These are phyloP conservation scores for Conoideocrella luteorostrata DNA, from an alignment of 2,329 filamentous ascomycete species.

Conservation along the genomic window DNA sequence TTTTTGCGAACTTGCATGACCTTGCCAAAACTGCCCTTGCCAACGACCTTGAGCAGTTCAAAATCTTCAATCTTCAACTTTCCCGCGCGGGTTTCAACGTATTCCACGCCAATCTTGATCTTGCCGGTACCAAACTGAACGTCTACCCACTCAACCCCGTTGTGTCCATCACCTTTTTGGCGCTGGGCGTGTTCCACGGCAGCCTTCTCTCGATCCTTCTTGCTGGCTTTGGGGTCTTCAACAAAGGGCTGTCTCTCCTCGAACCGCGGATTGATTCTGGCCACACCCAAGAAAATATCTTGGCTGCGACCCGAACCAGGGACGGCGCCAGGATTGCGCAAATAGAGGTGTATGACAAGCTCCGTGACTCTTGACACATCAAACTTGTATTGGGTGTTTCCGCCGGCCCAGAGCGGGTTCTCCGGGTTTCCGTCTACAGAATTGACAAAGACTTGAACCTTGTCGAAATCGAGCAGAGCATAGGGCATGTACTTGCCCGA, in stretches of 20 bases:
- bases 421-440: constrained; percentile 91
- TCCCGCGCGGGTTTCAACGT: constrained; percentile 84
- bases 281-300: constrained; percentile 92
- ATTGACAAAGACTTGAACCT: constrained; percentile 97
- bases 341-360: constrained; percentile 83
- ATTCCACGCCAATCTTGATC: constrained; percentile 88
- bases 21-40: constrained; percentile 97
- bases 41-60: constrained; percentile 93
- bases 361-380: constrained; percentile 95
- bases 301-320: constrained; percentile 86
- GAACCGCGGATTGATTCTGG: constrained; percentile 85
- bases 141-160: constrained; percentile 82
- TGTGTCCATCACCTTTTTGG: constrained; percentile 45
- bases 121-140: constrained; percentile 84
- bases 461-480: constrained; percentile 95
- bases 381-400: constrained; percentile 99
- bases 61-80: constrained; percentile 96
- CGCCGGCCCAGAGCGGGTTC: constrained; percentile 91
- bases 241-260: constrained; percentile 67
- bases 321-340: constrained; percentile 82
- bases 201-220: constrained; percentile 79
- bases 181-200: constrained; percentile 59
- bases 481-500: constrained; percentile 97
- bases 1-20: constrained; percentile 99
- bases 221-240: constrained; percentile 76